phyloP scores from a whole-genome alignment of 108 stramenopile genomes.

The Nitzschia sp. region DNA sequence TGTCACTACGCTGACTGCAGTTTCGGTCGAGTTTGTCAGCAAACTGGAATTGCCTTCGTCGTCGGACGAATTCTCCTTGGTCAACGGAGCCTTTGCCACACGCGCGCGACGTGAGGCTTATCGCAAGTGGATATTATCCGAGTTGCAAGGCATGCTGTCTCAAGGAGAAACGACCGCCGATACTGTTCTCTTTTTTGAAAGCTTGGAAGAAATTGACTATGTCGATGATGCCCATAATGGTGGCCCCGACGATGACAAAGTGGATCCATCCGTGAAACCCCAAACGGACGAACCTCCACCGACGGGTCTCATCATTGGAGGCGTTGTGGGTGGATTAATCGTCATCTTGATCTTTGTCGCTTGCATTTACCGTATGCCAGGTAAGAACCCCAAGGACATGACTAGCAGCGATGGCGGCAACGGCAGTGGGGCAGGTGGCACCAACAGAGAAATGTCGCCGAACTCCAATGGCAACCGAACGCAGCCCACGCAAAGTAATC shows the following conservation, averaged over 20 bases:
- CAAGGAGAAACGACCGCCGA: neutral
- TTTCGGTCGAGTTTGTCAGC: constrained; percentile 1
- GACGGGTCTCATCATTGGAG: neutral
- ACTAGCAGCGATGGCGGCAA: constrained; percentile 1
- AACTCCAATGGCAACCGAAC: neutral
- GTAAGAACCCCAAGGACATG: neutral
- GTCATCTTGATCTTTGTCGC: neutral
- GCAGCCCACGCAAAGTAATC: neutral
- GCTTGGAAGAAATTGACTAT: neutral
- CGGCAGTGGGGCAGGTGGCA: neutral
- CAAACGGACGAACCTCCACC: neutral
- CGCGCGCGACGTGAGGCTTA: neutral
- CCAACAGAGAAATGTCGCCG: neutral
- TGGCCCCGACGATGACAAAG: neutral
- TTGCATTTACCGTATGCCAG: neutral
- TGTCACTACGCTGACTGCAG: neutral
- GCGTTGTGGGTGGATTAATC: neutral
- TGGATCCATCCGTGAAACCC: neutral
- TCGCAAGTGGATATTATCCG: neutral
- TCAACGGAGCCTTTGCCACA: constrained; percentile 22
- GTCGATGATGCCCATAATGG: neutral
- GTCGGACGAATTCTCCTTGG: constrained; percentile 6
- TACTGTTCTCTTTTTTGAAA: constrained; percentile 3
- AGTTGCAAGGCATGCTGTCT: neutral
- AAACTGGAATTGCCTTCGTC: neutral